These are phyloP conservation scores for Sporothrix sp. DNA, from an alignment of 2,329 filamentous ascomycete genomes.

Conservation along the genomic window DNA sequence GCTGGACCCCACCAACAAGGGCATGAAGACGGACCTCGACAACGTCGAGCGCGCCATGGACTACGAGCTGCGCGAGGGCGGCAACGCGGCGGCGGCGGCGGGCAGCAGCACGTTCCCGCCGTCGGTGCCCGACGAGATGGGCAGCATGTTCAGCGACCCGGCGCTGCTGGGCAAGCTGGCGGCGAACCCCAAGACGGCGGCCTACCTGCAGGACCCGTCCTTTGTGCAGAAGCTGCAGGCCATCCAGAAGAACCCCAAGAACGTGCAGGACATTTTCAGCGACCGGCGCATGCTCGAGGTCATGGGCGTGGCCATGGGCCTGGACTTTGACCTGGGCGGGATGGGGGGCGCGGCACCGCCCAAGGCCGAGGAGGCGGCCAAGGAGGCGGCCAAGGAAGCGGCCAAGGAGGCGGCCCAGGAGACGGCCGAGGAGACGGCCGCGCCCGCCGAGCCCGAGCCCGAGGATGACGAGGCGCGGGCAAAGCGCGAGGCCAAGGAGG, in stretches of 20 bases:
- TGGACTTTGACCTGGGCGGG: constrained; percentile 68
- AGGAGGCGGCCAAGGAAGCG: constrained; percentile 43
- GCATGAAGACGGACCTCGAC: constrained; percentile 79
- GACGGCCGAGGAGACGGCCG: constrained; percentile 34
- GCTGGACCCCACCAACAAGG: constrained; percentile 81
- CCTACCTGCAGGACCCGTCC: constrained; percentile 65
- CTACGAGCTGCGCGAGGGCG: constrained; percentile 38
- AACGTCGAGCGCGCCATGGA: constrained; percentile 84
- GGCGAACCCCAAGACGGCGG: constrained; percentile 83
- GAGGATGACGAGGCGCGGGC: constrained; percentile 75
- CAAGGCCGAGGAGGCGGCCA: constrained; percentile 59
- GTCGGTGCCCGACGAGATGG: constrained; percentile 37
- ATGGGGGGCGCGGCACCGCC: constrained; percentile 19
- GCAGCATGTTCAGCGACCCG: constrained; percentile 89
- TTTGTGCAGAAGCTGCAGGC: constrained; percentile 89
- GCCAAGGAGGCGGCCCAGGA: constrained; percentile 66
- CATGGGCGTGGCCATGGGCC: constrained; percentile 83
- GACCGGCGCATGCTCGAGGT: constrained; percentile 92
- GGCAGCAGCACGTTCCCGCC: constrained; percentile 47
- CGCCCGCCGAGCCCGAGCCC: too few relatives aligned
- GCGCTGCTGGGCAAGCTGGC: constrained; percentile 84
- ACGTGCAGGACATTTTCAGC: constrained; percentile 68
- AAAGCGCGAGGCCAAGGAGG: constrained; percentile 84
- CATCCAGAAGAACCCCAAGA: constrained; percentile 70
- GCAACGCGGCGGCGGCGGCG: constrained; percentile 23